These are phyloP conservation scores for Candida railenensis DNA, from an alignment of 805 yeast species.

Conservation along the genomic window DNA sequence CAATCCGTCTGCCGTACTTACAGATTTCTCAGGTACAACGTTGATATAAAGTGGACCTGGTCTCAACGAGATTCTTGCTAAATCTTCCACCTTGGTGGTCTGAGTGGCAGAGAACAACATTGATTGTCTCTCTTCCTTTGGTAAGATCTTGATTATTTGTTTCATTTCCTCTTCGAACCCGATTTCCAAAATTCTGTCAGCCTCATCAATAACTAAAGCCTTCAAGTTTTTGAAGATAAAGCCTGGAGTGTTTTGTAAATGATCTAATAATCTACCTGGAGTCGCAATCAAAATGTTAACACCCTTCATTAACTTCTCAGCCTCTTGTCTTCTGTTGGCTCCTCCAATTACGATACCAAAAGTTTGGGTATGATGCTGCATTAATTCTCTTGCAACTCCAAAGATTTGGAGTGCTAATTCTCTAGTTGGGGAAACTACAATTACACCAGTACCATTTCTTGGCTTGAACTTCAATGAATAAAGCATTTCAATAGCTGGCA, in stretches of 20 bases:
- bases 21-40: constrained; percentile 79
- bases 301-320: constrained; percentile 90
- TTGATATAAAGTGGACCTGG: constrained; percentile 93
- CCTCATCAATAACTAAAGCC: constrained; percentile 94
- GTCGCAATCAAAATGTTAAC: constrained; percentile 94
- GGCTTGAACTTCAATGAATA: constrained; percentile 93
- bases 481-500: constrained; percentile 93
- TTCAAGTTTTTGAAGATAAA: constrained; percentile 92
- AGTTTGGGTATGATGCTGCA: constrained; percentile 90
- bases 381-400: constrained; percentile 94
- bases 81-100: constrained; percentile 96
- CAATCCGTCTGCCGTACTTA: constrained; percentile 92
- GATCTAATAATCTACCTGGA: constrained; percentile 96
- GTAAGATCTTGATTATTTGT: constrained; percentile 91
- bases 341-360: constrained; percentile 98
- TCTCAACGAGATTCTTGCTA: constrained; percentile 93
- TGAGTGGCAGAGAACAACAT: constrained; percentile 99
- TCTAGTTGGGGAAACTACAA: constrained; percentile 95
- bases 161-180: constrained; percentile 99
- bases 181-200: constrained; percentile 94
- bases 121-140: constrained; percentile 89
- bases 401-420: constrained; percentile 96
- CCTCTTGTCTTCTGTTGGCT: constrained; percentile 96
- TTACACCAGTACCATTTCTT: constrained; percentile 96
- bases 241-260: constrained; percentile 91